A percentile compares a stretch with the other conserved stretches of the same genome.
phyloP scores from a whole-genome alignment of 2,329 filamentous ascomycete genomes.

The Colletotrichum chlorophyti region DNA sequence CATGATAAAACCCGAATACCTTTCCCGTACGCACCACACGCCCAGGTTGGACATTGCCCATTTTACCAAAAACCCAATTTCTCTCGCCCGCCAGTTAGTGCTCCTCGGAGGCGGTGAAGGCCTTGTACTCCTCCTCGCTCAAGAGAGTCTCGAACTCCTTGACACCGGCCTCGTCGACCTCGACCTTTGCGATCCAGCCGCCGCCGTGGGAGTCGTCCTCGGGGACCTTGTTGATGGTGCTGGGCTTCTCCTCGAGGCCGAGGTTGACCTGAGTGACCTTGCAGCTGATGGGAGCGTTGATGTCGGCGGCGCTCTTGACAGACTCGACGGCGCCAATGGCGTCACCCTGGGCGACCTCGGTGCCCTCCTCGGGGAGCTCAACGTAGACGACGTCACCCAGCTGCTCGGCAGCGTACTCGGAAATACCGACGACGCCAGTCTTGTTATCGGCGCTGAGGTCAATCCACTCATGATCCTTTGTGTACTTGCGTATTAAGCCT shows the following conservation, averaged over 20 bases:
- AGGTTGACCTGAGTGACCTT: constrained; percentile 77
- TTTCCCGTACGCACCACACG: constrained; percentile 10
- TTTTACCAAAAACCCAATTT: background rate
- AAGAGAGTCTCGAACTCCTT: constrained; percentile 79
- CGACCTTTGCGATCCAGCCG: constrained; percentile 92
- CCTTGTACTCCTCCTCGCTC: constrained; percentile 79
- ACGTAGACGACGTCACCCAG: constrained; percentile 98
- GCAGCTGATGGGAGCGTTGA: constrained; percentile 86
- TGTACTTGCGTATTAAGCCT: constrained; percentile 83
- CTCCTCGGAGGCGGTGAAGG: constrained; percentile 64
- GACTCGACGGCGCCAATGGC: constrained; percentile 95
- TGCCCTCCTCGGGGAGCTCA: constrained; percentile 80
- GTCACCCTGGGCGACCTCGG: constrained; percentile 77
- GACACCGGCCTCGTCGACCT: constrained; percentile 70
- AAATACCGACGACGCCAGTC: constrained; percentile 84
- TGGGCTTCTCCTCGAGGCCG: constrained; percentile 82
- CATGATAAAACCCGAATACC: constrained; percentile 22
- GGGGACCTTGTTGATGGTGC: constrained; percentile 86
- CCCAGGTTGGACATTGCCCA: constrained; percentile 31
- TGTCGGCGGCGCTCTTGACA: constrained; percentile 98
- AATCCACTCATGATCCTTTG: constrained; percentile 98
- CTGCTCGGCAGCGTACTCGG: constrained; percentile 86
- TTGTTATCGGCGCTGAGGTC: constrained; percentile 84
- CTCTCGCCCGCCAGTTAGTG: constrained; percentile 36
- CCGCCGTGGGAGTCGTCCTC: constrained; percentile 78